phyloP scores from a whole-genome alignment of 2,329 filamentous ascomycete species.

The Colletotrichum siamense region DNA sequence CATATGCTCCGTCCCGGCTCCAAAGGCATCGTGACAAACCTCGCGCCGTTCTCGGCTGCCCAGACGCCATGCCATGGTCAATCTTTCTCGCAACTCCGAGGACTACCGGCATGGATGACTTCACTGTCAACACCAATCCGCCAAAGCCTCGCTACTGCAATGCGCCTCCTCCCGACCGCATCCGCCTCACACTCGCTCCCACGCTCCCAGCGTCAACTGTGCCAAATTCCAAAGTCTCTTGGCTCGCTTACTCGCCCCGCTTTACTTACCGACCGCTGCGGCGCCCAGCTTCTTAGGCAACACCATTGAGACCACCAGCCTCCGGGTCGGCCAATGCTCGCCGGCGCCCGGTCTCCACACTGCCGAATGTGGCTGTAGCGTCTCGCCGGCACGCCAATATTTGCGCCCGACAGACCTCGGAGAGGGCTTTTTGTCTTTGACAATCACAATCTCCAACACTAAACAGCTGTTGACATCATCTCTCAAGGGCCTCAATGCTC shows the following conservation, averaged over 20 bases:
- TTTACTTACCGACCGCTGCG: background rate
- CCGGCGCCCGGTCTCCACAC: background rate
- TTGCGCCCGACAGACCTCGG: constrained; percentile 9
- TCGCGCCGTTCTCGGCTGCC: background rate
- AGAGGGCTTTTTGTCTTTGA: background rate
- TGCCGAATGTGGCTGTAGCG: constrained; percentile 8
- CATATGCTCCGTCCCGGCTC: background rate
- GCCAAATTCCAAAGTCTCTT: background rate
- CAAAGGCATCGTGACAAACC: background rate
- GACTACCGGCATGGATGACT: background rate
- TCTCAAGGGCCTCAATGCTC: background rate
- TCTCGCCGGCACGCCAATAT: background rate
- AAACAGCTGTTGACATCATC: background rate
- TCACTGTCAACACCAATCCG: background rate
- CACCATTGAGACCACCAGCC: background rate
- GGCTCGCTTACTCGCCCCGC: background rate
- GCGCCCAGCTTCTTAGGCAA: constrained; percentile 11
- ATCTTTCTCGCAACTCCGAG: background rate
- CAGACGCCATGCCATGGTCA: background rate
- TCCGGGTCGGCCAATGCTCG: constrained; percentile 14
- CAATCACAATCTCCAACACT: background rate
- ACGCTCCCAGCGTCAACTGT: background rate
- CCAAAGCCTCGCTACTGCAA: background rate
- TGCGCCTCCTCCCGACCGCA: constrained; percentile 2
- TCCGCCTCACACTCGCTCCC: background rate